Base-by-base conservation (phyloP, 345 rosid genomes). In the Barbarea vulgaris region DNA sequence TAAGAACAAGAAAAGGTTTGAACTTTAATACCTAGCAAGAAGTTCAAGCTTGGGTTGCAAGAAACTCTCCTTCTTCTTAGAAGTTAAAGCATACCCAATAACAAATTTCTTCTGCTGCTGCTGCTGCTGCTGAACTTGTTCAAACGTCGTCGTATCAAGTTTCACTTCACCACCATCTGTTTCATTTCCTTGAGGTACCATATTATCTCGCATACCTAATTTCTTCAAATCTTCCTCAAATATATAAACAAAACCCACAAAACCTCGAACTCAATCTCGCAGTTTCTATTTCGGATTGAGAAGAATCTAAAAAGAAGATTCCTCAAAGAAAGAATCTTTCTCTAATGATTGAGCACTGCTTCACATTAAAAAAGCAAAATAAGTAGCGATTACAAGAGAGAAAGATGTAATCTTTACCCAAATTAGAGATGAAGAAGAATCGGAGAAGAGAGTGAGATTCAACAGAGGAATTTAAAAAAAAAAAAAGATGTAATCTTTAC, bases 1-100 rank as follows among this genome's bases (percentile, higher is more conserved):
- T 25, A 55, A 46, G 27, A 55, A 55, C 4, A 58, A 33, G 31
- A 41, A 53, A 60, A 2, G 46, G 41, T 8, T 33, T 3, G 9
- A 36, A 67, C n/a, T 14, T 59, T 9, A 1, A 28, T 56, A 77
- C 93, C 89, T 84, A 73, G 97, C 98, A 65, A 93, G 79, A 47
- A 76, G 66, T 82, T 87, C 92, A 68, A 93, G 88, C 73, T 87
- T 84, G 46, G 98, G 98, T 80, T 87, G 90, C 87, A 93, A 81
- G 77, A 93, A 93, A 80, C 97, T 90, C 79, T 83, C 85, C 80
- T 80, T 91, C 88, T 93, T 93, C 91, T 93, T 93, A 18, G 87
- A 75, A 12, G 96, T 90, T 80, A 93, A 81, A 77, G 98, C 97
- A 71, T 93, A 89, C 33, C 98, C 98, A 62, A 93, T 88, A 25